Base-by-base conservation (phyloP, 2,329 filamentous ascomycete genomes). In the Proliferodiscus dingleyae region DNA sequence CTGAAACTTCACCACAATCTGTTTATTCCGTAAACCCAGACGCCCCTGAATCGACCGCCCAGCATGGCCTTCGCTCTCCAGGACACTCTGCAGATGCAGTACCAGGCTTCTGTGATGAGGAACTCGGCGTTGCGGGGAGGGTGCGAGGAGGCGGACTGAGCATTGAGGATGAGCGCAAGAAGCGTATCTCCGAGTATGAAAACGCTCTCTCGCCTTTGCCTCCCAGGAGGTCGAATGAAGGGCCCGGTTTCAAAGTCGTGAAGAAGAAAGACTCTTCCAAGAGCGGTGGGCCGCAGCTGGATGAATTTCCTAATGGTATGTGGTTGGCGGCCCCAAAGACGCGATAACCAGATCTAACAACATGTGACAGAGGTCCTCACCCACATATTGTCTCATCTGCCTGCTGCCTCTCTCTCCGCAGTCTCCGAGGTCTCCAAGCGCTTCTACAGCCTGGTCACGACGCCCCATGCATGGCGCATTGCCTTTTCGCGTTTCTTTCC, bases 401-500 rank as follows among this genome's bases (percentile, higher is more conserved):
- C 90, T 41, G 89, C 90, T 8, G 80, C 87, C 52, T 89, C 91
- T 19, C 79, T 97, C 57, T 82, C 85, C 15, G 79, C 85, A 8
- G 84, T 95, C 9, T 85, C 89, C 15, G 76, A 95, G 41, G 89
- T 97, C 23, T 96, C 88, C 26, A 87, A 83, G 60, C 85, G 87
- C 44, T 94, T 97, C 63, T 87, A 95, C 65, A 75, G 77, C 42
- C 73, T 97, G 32, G 85, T 97, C 45, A 95, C 89, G 4, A 91
- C 87, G 1, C 88, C 90, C 13, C 89, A 96, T 68, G 89, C 89
- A 6, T 97, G 91, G 91, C 82, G 89, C 52, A 87, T 89, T 63
- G 91, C 90, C 5, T 97, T 97, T 62, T 78, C 88, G 56, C 88
- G 90, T 51, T 91, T 83, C 68, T 98, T 97, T 58, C 88, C 88